Evolutionary conservation across 495 filamentous ascomycete species (phyloP).

Genomic region (Neurospora sp.): DNA sequence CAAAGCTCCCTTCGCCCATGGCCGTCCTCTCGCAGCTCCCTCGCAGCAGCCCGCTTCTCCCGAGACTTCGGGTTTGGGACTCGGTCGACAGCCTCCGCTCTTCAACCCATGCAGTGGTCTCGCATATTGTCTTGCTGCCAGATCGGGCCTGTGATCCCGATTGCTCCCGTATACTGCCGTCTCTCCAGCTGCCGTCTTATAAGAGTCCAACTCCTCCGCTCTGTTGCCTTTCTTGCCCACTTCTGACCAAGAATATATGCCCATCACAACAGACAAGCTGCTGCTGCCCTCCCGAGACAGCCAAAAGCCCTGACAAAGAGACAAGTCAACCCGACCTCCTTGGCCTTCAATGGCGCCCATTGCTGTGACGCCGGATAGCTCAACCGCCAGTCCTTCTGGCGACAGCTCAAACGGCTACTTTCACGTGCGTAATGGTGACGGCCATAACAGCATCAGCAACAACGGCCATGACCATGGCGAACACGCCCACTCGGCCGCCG

Average conservation of each 20-base stretch:
- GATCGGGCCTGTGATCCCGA: constrained; percentile 4
- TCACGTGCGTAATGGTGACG: constrained; percentile 13
- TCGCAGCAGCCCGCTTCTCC: neutral
- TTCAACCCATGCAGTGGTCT: neutral
- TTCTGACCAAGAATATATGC: neutral
- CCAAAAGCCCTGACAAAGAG: neutral
- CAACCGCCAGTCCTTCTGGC: constrained; percentile 22
- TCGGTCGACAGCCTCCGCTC: neutral
- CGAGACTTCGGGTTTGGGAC: neutral
- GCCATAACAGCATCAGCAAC: constrained; percentile 27
- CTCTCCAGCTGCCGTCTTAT: neutral
- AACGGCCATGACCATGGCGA: constrained; percentile 27
- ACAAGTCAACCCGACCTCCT: neutral
- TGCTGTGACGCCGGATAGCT: constrained; percentile 30
- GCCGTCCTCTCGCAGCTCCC: neutral
- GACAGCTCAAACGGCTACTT: constrained; percentile 22
- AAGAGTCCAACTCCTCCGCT: neutral
- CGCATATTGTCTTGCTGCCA: constrained; percentile 17
- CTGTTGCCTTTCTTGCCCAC: neutral
- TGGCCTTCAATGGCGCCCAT: constrained; percentile 29
- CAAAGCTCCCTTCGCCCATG: neutral
- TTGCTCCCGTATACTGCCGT: neutral
- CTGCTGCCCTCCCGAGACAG: neutral
- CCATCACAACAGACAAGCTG: neutral
- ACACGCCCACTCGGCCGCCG: constrained; percentile 1